Evolutionary conservation across 768 basidiomycete species (phyloP).

Genomic region (Flagelloscypha sp.): DNA sequence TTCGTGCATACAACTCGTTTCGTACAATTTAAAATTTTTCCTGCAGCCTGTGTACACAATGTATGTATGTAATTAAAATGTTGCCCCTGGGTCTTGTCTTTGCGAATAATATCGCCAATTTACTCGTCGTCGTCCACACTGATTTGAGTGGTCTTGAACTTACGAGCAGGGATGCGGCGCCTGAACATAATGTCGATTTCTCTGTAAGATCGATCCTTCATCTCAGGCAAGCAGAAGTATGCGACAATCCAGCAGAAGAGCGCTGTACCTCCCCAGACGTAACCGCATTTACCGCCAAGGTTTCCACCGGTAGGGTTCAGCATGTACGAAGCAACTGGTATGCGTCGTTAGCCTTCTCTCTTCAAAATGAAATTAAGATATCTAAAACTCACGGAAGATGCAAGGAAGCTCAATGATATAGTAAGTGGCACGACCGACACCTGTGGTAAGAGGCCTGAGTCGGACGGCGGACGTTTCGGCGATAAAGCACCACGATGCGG

Average conservation of each 20-base stretch:
- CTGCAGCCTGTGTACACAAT: too few species aligned
- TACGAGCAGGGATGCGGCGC: conserved; percentile 7
- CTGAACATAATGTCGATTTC: conserved; percentile 14
- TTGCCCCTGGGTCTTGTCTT: too few species aligned
- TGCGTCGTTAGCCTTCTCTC: too few species aligned
- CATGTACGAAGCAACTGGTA: conserved; percentile 11
- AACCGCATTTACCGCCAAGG: conserved; percentile 13
- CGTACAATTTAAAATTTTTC: too few species aligned
- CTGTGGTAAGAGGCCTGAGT: conserved; percentile 11
- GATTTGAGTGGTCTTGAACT: conserved; percentile 9
- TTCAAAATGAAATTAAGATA: too few species aligned
- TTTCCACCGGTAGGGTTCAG: conserved; percentile 13
- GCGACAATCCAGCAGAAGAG: conserved; percentile 4
- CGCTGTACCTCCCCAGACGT: conserved; percentile 12
- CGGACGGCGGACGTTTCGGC: conserved; percentile 11
- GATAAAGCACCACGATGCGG: conserved; percentile 10
- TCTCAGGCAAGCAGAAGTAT: conserved; percentile 11
- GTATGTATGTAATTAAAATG: too few species aligned
- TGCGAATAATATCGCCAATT: too few species aligned
- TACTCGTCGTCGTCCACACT: conserved; percentile 11
- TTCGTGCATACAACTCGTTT: too few species aligned
- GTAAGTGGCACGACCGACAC: conserved; percentile 11
- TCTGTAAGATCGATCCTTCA: conserved; percentile 13
- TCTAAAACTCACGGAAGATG: too few species aligned
- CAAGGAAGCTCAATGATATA: conserved; percentile 14